These are phyloP conservation scores for Picochlorum sp. DNA, from an alignment of 139 green algal genomes.

Conservation along the genomic window DNA sequence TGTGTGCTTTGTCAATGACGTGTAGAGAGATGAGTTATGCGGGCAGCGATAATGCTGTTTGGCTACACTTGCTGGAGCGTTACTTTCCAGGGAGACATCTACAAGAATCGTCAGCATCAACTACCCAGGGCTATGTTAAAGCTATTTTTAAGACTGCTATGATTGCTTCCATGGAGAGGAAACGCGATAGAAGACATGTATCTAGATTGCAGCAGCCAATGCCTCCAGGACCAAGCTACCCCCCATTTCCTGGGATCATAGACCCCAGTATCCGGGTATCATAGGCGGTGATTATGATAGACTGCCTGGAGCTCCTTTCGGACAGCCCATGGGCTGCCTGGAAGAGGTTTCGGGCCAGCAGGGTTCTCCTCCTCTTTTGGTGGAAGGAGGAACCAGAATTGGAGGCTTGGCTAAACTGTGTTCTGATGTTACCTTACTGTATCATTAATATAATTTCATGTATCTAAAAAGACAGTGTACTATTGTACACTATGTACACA, in stretches of 20 bases:
- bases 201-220: no score
- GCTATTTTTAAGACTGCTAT: no score
- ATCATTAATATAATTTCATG: not conserved
- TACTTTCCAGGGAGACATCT: slow-evolving; percentile 24
- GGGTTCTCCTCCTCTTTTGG: not conserved
- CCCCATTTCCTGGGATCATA: not conserved
- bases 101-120: no score
- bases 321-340: not conserved
- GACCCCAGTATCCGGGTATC: not conserved
- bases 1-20: slow-evolving; percentile 21
- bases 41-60: slow-evolving; percentile 25
- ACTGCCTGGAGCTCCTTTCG: slow-evolving; percentile 14
- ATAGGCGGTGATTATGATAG: slow-evolving; percentile 35
- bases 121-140: no score
- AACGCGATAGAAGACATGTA: no score
- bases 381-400: not conserved
- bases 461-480: no score
- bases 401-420: not conserved
- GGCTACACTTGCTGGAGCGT: slow-evolving; percentile 30
- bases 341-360: not conserved
- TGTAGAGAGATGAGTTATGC: slow-evolving; percentile 36
- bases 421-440: not conserved
- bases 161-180: no score
- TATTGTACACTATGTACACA: no score
- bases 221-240: no score